A percentile compares a stretch with the other conserved stretches of the same genome.
phyloP scores from a whole-genome alignment of 2,329 filamentous ascomycete species.

The Scedosporium dehoogii region DNA sequence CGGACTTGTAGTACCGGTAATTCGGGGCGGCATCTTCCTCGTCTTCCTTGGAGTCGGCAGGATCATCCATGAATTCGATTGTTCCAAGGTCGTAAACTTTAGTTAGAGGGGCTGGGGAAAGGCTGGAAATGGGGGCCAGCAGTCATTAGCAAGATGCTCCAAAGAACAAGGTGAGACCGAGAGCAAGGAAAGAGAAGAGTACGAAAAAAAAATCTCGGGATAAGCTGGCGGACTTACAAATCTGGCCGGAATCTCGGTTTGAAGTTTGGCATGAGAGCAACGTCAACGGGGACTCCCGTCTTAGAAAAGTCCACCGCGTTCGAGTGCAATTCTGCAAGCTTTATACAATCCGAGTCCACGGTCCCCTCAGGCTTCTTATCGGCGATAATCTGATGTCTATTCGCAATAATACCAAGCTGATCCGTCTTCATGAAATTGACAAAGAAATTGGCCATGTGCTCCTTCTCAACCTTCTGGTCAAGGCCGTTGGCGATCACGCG shows the following conservation, averaged over 20 bases:
- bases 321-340: conserved; percentile 55
- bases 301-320: conserved; percentile 69
- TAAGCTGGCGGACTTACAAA: conserved; percentile 34
- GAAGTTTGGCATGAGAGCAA: conserved; percentile 28
- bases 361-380: conserved; percentile 47
- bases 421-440: conserved; percentile 66
- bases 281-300: conserved; percentile 52
- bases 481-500: conserved; percentile 47
- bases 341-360: conserved; percentile 35
- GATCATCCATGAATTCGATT: conserved; percentile 22
- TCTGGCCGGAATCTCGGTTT: conserved; percentile 36
- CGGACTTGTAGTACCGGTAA: conserved; percentile 53
- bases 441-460: conserved; percentile 74
- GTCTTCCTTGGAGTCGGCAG: conserved; percentile 25
- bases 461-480: conserved; percentile 42
- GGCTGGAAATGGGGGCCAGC: conserved; percentile 17
- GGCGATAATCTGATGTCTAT: conserved; percentile 51
- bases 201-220: neutral
- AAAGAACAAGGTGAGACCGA: neutral
- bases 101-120: conserved; percentile 35
- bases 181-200: neutral
- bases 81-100: conserved; percentile 34
- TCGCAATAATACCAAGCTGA: conserved; percentile 56
- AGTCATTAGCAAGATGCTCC: conserved; percentile 5
- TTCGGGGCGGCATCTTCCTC: conserved; percentile 31